These are phyloP conservation scores for Amanita phalloides DNA, from an alignment of 768 basidiomycete genomes.

Conservation along the genomic window DNA sequence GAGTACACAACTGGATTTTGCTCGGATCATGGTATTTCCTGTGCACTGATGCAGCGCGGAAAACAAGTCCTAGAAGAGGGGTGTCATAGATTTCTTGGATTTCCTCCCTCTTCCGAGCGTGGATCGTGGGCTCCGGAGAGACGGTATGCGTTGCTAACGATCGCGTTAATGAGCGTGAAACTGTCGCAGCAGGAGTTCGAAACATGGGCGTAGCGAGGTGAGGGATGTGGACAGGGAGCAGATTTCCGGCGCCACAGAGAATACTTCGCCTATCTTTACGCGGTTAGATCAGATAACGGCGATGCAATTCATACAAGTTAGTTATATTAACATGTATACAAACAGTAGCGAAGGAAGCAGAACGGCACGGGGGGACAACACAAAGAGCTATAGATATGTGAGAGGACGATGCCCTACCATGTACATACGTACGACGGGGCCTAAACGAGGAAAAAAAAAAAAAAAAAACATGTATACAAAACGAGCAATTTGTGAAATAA, in stretches of 20 bases:
- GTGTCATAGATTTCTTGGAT: conserved; percentile 79
- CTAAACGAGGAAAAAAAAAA: too few relatives aligned
- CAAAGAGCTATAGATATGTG: too few relatives aligned
- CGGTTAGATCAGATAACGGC: too few relatives aligned
- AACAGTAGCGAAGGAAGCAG: too few relatives aligned
- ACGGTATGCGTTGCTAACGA: conserved; percentile 56
- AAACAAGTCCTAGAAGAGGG: conserved; percentile 84
- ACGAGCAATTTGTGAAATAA: too few relatives aligned
- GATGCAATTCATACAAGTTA: too few relatives aligned
- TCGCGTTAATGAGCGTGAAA: conserved; percentile 16
- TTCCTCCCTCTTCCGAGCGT: conserved; percentile 69
- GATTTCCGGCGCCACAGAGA: too few relatives aligned
- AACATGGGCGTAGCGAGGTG: conserved; percentile 23
- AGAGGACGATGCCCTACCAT: too few relatives aligned
- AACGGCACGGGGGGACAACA: too few relatives aligned
- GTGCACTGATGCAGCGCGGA: conserved; percentile 76
- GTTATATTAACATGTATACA: too few relatives aligned
- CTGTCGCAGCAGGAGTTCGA: conserved; percentile 12
- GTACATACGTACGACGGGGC: too few relatives aligned
- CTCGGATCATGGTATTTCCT: conserved; percentile 77
- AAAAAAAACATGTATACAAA: too few relatives aligned
- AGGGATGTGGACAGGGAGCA: neutral
- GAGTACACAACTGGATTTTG: conserved; percentile 91
- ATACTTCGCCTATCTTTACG: neutral
- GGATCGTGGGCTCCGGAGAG: conserved; percentile 27